A percentile compares a stretch with the other conserved stretches of the same genome.
phyloP scores from a whole-genome alignment of 495 filamentous ascomycete species.

The Halenospora varia region DNA sequence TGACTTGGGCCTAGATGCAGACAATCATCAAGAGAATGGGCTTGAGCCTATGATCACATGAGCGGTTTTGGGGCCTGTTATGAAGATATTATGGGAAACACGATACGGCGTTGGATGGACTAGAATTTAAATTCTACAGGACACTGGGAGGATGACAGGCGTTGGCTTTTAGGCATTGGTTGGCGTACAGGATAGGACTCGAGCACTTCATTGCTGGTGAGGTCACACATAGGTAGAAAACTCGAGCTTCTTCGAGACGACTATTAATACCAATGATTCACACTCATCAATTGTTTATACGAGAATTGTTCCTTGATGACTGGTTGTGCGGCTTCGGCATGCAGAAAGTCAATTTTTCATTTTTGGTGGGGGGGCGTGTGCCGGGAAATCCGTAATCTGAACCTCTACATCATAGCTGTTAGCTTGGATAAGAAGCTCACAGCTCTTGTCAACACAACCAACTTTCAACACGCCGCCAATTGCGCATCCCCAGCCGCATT shows the following conservation, averaged over 20 bases:
- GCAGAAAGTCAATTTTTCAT: background rate
- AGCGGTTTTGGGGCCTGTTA: background rate
- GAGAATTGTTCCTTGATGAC: no score
- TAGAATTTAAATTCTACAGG: background rate
- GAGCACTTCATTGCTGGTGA: background rate
- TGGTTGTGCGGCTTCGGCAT: no score
- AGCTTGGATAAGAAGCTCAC: background rate
- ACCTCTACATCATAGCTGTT: background rate
- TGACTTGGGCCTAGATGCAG: slow-evolving; percentile 64
- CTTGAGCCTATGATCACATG: slow-evolving; percentile 53
- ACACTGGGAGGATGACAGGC: background rate
- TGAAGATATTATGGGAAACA: background rate
- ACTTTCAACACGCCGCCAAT: no score
- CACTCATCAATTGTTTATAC: no score
- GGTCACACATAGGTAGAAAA: background rate
- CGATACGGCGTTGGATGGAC: slow-evolving; percentile 1
- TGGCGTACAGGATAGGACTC: background rate
- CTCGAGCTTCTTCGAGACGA: background rate
- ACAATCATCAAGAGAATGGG: slow-evolving; percentile 32
- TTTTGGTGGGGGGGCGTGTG: background rate
- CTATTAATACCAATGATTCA: no score
- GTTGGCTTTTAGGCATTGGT: background rate
- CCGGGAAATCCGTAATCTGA: background rate
- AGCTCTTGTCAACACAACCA: background rate
- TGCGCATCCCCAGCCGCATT: no score